Evolutionary conservation across 176 grass and related monocot species (phyloP).

Genomic region (Bromus sterilis): DNA sequence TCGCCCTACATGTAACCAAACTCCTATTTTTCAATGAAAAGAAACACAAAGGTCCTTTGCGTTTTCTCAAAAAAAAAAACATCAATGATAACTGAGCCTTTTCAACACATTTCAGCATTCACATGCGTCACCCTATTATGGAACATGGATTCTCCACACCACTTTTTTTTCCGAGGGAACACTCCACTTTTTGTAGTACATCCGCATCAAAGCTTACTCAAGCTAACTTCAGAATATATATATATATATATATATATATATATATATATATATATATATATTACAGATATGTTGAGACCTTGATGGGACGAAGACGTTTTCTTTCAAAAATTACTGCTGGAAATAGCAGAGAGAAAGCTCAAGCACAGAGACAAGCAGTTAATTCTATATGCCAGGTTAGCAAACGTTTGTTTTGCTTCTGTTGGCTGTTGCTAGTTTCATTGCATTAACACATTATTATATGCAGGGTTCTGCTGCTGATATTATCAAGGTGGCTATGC

Average conservation of each 20-base stretch:
- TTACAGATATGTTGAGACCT: conserved; percentile 78
- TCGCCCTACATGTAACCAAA: too few species aligned
- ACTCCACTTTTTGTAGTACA: too few species aligned
- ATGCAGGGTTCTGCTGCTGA: conserved; percentile 85
- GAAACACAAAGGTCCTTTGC: too few species aligned
- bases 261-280: too few species aligned
- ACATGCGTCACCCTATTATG: background rate
- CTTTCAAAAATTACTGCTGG: conserved; percentile 75
- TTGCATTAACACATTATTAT: background rate
- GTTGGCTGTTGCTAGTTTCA: background rate
- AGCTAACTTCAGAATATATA: background rate
- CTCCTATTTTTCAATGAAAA: too few species aligned
- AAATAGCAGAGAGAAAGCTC: conserved; percentile 78
- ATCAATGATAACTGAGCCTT: background rate
- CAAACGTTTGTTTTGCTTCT: background rate
- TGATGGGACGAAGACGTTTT: conserved; percentile 91
- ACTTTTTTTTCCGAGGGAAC: too few species aligned
- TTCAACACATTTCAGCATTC: background rate
- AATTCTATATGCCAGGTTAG: conserved; percentile 98
- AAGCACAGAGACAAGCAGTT: conserved; percentile 96
- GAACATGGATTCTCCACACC: background rate
- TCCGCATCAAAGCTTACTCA: background rate
- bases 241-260: too few species aligned
- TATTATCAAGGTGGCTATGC: conserved; percentile 94
- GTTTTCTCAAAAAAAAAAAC: too few species aligned